Evolutionary conservation across 2,329 filamentous ascomycete genomes (phyloP), one percentile per base, ranked within the genome.

Genomic region (Calonectria pseudoreteaudii): DNA sequence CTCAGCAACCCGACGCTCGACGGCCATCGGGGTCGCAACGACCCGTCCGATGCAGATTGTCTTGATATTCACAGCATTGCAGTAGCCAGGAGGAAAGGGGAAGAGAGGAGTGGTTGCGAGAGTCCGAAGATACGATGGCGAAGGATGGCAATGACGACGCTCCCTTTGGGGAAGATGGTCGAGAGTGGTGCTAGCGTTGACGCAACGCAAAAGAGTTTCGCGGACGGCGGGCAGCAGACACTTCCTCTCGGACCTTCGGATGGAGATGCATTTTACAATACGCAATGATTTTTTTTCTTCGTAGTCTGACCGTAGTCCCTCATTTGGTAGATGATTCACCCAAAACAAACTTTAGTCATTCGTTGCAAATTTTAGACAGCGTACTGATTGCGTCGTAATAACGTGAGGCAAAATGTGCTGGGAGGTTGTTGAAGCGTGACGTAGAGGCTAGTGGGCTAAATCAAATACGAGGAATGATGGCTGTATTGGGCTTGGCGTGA

Each of bases 21-120:
- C 62, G 67, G 76, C 75, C 77, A 66, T 74, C 66, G 73, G 65
- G 75, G 76, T 77, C 76, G 70, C 73, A 76, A 58, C 69, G 75
- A 74, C 76, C 79, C 66, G 77, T 73, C 75, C 77, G 78, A 73
- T 81, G 78, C 76, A 80, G 76, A 80, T 80, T 81, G 78, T 80
- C 79, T 81, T 78, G 78, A 78, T 80, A 76, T 79, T 77, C 67
- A 72, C 74, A 79, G 75, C 67, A 76, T 76, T 77, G 76, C 71
- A 65, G 77, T 77, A 77, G 75, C 68, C 58, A 36, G 72, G 79
- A 65, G 64, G 41, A 28, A 68, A 36, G 36, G 66, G 49, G 74
- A 74, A 74, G 74, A 66, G 47, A 16, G 70, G 75, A 60, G 58
- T 31, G 58, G 20, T 36, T 64, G 69, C 38, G 74, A 70, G 66